Evolutionary conservation across 1,139 yeast genomes (phyloP).

Genomic region (Suhomyces maxii): DNA sequence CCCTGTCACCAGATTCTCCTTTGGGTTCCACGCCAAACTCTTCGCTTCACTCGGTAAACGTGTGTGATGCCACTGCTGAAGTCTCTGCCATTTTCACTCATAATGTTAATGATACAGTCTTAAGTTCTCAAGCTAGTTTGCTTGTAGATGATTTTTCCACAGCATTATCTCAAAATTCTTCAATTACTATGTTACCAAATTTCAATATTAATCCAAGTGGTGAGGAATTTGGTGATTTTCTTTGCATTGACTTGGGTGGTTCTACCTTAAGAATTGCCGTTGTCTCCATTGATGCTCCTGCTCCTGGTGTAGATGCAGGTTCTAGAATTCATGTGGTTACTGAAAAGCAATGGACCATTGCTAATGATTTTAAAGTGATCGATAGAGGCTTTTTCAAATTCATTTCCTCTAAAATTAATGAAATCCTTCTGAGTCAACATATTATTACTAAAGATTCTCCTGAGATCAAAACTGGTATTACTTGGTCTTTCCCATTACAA

Average conservation of each 20-base stretch:
- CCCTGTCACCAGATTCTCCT: conserved; percentile 9
- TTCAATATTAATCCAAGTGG: conserved; percentile 44
- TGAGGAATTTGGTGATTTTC: conserved; percentile 40
- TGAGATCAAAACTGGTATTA: conserved; percentile 44
- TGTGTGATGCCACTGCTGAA: conserved; percentile 1
- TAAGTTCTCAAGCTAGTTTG: conserved; percentile 14
- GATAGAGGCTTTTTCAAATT: conserved; percentile 40
- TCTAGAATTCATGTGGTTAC: conserved; percentile 28
- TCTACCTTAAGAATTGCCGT: conserved; percentile 51
- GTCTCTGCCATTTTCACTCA: conserved; percentile 10
- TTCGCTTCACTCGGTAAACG: conserved; percentile 5
- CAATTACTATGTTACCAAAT: conserved; percentile 50
- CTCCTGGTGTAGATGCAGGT: not conserved
- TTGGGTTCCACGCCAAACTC: conserved; percentile 7
- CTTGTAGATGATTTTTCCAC: conserved; percentile 25
- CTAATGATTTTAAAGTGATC: conserved; percentile 38
- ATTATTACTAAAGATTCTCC: conserved; percentile 17
- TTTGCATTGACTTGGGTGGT: conserved; percentile 58
- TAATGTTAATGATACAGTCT: conserved; percentile 13
- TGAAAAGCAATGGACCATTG: conserved; percentile 43
- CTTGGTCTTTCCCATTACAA: conserved; percentile 61
- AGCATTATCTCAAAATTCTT: conserved; percentile 29
- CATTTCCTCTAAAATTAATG: conserved; percentile 37
- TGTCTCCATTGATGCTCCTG: conserved; percentile 30
- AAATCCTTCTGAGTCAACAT: conserved; percentile 30